These are phyloP conservation scores for Spathaspora arborariae DNA, from an alignment of 805 yeast genomes.

Conservation along the genomic window DNA sequence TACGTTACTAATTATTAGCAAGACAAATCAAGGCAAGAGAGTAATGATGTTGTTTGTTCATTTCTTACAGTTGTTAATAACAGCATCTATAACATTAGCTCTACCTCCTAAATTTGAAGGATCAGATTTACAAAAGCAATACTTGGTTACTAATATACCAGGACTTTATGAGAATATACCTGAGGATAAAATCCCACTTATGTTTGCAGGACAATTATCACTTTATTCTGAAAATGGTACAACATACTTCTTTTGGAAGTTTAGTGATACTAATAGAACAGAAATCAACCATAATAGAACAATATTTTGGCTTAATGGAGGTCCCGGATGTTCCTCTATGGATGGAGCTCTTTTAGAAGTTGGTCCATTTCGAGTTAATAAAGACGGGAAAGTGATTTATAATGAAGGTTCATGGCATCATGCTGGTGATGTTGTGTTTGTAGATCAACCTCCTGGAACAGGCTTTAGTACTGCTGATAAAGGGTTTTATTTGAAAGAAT, in stretches of 20 bases:
- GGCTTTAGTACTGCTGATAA: slow-evolving; percentile 68
- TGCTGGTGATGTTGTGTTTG: slow-evolving; percentile 71
- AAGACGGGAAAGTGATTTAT: slow-evolving; percentile 37
- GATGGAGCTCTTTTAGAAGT: slow-evolving; percentile 93
- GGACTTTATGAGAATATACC: slow-evolving; percentile 32
- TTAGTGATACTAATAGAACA: slow-evolving; percentile 31
- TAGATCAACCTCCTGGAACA: slow-evolving; percentile 94
- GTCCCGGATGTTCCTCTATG: slow-evolving; percentile 98
- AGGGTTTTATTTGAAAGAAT: slow-evolving; percentile 50
- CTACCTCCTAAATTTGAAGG: slow-evolving; percentile 10
- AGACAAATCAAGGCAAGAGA: no score
- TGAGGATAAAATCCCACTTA: slow-evolving; percentile 39
- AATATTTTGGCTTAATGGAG: slow-evolving; percentile 92
- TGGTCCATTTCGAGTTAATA: slow-evolving; percentile 76
- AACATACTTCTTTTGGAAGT: slow-evolving; percentile 77
- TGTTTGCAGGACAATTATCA: slow-evolving; percentile 68
- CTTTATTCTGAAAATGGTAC: slow-evolving; percentile 50
- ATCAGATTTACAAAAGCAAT: slow-evolving; percentile 11
- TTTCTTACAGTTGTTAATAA: background rate
- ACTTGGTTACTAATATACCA: slow-evolving; percentile 33
- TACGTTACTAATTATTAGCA: no score
- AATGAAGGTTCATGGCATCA: slow-evolving; percentile 85
- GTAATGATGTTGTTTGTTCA: background rate
- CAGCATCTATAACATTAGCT: slow-evolving; percentile 1
- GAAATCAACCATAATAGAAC: slow-evolving; percentile 41